These are phyloP conservation scores for Erythrophleum fordii DNA, from an alignment of 306 rosid genomes.

Conservation along the genomic window DNA sequence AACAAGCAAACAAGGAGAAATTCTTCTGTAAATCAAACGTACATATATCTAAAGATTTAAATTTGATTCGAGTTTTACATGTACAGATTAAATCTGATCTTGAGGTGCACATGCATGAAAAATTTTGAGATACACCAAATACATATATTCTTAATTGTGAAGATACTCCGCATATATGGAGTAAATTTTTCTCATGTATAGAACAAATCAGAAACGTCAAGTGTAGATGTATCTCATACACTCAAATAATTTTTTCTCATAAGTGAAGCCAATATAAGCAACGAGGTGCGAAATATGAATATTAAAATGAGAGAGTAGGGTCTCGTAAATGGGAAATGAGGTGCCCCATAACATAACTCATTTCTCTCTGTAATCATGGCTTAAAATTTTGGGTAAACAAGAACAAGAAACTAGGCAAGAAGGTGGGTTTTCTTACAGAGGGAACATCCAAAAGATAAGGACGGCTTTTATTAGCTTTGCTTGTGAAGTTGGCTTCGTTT, in stretches of 20 bases:
- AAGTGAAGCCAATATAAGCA: neutral
- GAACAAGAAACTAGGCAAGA: conserved; percentile 38
- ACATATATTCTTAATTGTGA: no score
- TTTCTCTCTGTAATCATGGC: neutral
- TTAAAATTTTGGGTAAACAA: conserved; percentile 28
- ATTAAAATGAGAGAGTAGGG: neutral
- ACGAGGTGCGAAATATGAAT: neutral
- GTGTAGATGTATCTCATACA: neutral
- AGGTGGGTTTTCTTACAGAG: conserved; percentile 31
- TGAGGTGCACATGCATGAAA: no score
- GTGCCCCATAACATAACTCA: neutral
- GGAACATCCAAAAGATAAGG: conserved; percentile 47
- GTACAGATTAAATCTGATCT: no score
- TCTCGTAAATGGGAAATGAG: neutral
- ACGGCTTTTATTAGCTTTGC: conserved; percentile 54
- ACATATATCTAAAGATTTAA: no score
- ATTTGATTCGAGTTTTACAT: no score
- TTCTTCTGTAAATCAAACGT: no score
- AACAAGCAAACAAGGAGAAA: no score
- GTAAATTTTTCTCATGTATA: no score
- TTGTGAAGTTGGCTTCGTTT: conserved; percentile 49
- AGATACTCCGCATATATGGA: no score
- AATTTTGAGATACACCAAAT: no score
- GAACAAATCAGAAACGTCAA: neutral
- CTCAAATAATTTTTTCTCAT: neutral